Evolutionary conservation across 148 eudicot species (phyloP).

Genomic region (Beta vulgaris): DNA sequence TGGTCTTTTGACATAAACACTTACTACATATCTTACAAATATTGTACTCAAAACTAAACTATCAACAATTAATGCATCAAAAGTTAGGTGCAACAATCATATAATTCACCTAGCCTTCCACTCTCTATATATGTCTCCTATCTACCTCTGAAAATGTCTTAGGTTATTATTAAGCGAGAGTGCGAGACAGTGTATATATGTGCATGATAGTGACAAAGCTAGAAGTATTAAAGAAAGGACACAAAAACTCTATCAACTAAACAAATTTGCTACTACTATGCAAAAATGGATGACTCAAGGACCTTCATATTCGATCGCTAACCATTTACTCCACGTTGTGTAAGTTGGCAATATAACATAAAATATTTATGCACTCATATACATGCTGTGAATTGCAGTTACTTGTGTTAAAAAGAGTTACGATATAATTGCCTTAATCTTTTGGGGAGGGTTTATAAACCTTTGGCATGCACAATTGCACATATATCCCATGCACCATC

Average conservation of each 20-base stretch:
- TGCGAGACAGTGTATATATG: background rate
- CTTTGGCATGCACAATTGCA: slow-evolving; percentile 1
- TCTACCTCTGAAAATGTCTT: background rate
- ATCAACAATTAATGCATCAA: background rate
- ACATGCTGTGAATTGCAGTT: slow-evolving; percentile 9
- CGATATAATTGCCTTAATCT: slow-evolving; percentile 20
- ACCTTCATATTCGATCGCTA: slow-evolving; percentile 11
- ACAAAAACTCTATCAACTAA: too few relatives aligned
- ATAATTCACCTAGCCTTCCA: background rate
- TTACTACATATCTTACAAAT: too few relatives aligned
- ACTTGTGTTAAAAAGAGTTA: background rate
- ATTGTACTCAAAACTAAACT: background rate
- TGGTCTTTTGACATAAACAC: too few relatives aligned
- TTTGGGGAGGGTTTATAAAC: background rate
- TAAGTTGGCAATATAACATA: background rate
- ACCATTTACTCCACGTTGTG: slow-evolving; percentile 2
- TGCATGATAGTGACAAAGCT: background rate
- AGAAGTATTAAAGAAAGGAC: background rate
- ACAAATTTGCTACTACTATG: background rate
- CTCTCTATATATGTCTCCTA: background rate
- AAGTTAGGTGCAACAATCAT: slow-evolving; percentile 6
- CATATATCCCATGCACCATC: slow-evolving; percentile 20
- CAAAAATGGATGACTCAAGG: background rate
- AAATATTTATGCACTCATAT: background rate
- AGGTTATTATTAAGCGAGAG: background rate